phyloP scores from a whole-genome alignment of 2,329 filamentous ascomycete species.

The Elsinoe fawcettii region DNA sequence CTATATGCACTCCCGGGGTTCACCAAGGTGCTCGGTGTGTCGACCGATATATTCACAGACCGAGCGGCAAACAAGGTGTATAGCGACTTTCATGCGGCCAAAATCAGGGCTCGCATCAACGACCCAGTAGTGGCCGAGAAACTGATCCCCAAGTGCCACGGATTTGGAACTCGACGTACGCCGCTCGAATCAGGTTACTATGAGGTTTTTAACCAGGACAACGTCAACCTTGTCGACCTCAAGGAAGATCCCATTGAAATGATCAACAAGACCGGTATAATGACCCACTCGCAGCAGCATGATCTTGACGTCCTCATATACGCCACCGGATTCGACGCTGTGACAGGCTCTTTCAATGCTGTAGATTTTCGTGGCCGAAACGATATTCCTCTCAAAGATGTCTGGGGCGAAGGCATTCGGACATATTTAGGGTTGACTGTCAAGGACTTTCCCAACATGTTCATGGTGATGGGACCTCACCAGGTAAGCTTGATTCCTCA shows the following conservation, averaged over 20 bases:
- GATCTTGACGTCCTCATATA: constrained; percentile 32
- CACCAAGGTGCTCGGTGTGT: constrained; percentile 18
- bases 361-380: constrained; percentile 24
- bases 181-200: constrained; percentile 32
- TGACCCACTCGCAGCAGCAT: constrained; percentile 21
- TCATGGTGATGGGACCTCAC: constrained; percentile 36
- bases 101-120: constrained; percentile 12
- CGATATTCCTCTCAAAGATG: constrained; percentile 26
- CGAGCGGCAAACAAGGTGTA: constrained; percentile 29
- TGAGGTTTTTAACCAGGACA: constrained; percentile 24
- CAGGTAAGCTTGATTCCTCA: not conserved
- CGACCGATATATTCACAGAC: constrained; percentile 27
- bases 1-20: constrained; percentile 2
- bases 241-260: constrained; percentile 39
- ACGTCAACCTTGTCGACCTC: constrained; percentile 24
- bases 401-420: constrained; percentile 29
- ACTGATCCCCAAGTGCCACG: constrained; percentile 12
- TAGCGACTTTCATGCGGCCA: constrained; percentile 25
- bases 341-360: constrained; percentile 36
- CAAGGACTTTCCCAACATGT: constrained; percentile 39
- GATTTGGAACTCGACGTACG: constrained; percentile 14
- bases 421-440: constrained; percentile 35
- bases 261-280: constrained; percentile 25
- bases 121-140: constrained; percentile 14
- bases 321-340: constrained; percentile 35